These are phyloP conservation scores for Hevea brasiliensis DNA, from an alignment of 345 rosid species.

Conservation along the genomic window DNA sequence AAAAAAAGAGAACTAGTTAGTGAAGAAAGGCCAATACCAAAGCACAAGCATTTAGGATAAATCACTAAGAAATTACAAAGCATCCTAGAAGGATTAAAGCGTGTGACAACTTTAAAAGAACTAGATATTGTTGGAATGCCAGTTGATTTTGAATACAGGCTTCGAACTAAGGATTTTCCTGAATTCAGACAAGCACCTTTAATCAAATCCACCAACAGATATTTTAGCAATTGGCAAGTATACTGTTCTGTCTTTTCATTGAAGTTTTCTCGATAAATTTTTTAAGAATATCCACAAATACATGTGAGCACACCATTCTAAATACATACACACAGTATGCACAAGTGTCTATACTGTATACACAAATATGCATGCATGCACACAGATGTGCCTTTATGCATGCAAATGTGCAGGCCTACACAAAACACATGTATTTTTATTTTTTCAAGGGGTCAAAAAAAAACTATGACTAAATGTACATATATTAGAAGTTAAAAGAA, in stretches of 20 bases:
- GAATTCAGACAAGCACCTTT: neutral
- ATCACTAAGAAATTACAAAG: slow-evolving; percentile 2
- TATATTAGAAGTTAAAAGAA: neutral
- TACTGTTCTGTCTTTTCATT: neutral
- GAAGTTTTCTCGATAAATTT: neutral
- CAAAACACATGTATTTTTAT: neutral
- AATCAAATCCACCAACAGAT: neutral
- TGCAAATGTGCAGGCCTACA: neutral
- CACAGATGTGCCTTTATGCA: neutral
- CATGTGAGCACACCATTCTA: neutral
- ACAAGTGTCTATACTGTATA: neutral
- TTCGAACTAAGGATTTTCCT: neutral
- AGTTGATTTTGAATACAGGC: slow-evolving; percentile 15
- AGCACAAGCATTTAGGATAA: slow-evolving; percentile 19
- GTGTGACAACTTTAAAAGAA: slow-evolving; percentile 16
- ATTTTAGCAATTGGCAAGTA: neutral
- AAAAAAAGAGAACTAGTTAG: slow-evolving; percentile 15
- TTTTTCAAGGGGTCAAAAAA: neutral
- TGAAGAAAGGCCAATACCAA: slow-evolving; percentile 14
- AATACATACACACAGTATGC: neutral
- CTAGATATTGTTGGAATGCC: slow-evolving; percentile 25
- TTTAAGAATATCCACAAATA: neutral
- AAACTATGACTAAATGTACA: neutral
- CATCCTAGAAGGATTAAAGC: slow-evolving; percentile 22
- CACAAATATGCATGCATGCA: neutral